Evolutionary conservation across 345 rosid species (phyloP), one percentile per base, ranked within the genome.

Genomic region (Bruguiera sexangula): DNA sequence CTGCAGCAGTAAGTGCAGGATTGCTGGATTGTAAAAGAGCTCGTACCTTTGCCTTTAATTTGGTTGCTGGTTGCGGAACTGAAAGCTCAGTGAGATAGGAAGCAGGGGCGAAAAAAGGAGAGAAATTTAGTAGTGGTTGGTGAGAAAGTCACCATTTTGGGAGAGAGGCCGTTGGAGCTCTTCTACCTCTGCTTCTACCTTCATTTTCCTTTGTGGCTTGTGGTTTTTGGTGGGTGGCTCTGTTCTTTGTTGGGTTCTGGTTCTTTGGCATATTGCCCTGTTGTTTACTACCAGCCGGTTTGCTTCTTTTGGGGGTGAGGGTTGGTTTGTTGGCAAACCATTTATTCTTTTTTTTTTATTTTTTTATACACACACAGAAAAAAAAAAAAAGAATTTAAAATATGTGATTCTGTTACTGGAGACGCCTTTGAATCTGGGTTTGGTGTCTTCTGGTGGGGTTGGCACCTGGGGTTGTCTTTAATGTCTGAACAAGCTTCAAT

Each of bases 401-500:
- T 54, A 34, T 15, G 59, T 26, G 70, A 62, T 69, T 63, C 66
- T 70, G 54, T 67, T 48, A 2, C 27, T 69, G 73, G 63, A 62
- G 62, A 67, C 69, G 75, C 30, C 68, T 75, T 79, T 58, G 65
- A 74, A 79, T 82, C 78, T 74, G 78, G 78, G 81, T 77, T 79
- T 79, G 32, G 79, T 30, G 62, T 76, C 79, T 79, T 69, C 72
- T 39, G 50, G 75, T 66, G 76, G 77, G 81, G 62, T 57, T 65
- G 27, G 64, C 57, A 50, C 51, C 15, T 54, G 68, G 66, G 18
- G 54, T 48, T 54, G 32, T 48, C 50, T 51, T 69, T 58, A 53
- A 48, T 27, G 29, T 24, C 30, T 19, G 57, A 27, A 39, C n/a
- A 16, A 6, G 31, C 29, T 56, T 63, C 69, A 74, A 46, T 52